Conservation (phyloP, 345 rosid species). For the Zanthoxylum bungeanum region DNA sequence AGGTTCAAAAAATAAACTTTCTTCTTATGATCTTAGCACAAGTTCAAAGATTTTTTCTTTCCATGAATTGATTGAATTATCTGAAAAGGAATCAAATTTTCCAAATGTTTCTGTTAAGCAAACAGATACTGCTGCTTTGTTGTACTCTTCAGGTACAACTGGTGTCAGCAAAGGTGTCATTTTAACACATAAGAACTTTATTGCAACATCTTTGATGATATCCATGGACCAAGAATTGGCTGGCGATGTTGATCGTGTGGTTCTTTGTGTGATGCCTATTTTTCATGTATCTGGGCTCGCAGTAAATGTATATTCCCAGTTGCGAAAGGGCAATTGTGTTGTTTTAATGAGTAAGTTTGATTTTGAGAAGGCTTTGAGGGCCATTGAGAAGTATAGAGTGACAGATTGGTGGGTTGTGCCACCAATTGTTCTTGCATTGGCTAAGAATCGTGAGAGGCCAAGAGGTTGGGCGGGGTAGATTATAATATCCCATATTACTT, state of each 20-base stretch:
- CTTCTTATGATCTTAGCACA: slow-evolving; percentile 13
- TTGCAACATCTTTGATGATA: slow-evolving; percentile 56
- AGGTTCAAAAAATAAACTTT: slow-evolving; percentile 33
- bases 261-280: slow-evolving; percentile 77
- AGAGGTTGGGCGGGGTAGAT: too few relatives aligned
- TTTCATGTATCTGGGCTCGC: slow-evolving; percentile 83
- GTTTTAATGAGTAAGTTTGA: slow-evolving; percentile 72
- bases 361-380: slow-evolving; percentile 47
- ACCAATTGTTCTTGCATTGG: slow-evolving; percentile 72
- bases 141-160: slow-evolving; percentile 93
- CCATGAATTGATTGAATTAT: slow-evolving; percentile 43
- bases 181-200: slow-evolving; percentile 74
- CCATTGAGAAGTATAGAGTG: slow-evolving; percentile 54
- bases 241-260: slow-evolving; percentile 48
- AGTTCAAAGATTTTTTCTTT: slow-evolving; percentile 34
- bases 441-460: slow-evolving; percentile 70
- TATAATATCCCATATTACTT: too few relatives aligned
- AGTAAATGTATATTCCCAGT: slow-evolving; percentile 44
- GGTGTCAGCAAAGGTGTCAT: slow-evolving; percentile 89
- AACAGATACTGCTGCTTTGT: slow-evolving; percentile 57
- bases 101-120: slow-evolving; percentile 49
- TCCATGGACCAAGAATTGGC: slow-evolving; percentile 50
- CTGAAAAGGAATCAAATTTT: slow-evolving; percentile 40
- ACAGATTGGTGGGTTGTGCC: slow-evolving; percentile 88
- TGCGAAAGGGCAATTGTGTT: slow-evolving; percentile 58